These are phyloP conservation scores for Cucurbita pepo DNA, from an alignment of 306 rosid species.

Conservation along the genomic window DNA sequence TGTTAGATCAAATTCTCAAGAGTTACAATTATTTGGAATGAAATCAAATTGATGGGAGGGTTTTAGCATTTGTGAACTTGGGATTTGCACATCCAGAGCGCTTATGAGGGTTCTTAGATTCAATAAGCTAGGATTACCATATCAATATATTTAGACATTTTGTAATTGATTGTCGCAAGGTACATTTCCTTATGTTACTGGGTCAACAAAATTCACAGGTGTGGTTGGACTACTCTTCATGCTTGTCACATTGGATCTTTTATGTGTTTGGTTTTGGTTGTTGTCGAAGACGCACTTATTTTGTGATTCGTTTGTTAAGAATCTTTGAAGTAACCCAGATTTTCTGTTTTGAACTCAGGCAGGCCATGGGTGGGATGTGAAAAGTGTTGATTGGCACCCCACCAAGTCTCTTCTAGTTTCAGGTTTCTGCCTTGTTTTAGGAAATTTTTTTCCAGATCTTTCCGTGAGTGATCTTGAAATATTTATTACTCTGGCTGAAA, in stretches of 20 bases:
- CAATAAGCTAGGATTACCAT: too few relatives aligned
- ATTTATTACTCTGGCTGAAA: conserved; percentile 10
- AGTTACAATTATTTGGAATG: too few relatives aligned
- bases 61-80: too few relatives aligned
- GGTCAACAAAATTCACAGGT: neutral
- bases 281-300: neutral
- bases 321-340: conserved; percentile 27
- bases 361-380: conserved; percentile 99
- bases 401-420: conserved; percentile 86
- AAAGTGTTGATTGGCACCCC: conserved; percentile 99
- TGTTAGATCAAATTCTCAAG: too few relatives aligned
- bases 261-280: neutral
- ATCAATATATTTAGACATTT: neutral
- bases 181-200: neutral
- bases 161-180: neutral
- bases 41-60: too few relatives aligned
- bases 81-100: too few relatives aligned
- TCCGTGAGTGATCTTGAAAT: neutral
- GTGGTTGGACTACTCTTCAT: neutral
- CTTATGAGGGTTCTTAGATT: too few relatives aligned
- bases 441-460: conserved; percentile 10
- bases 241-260: neutral
- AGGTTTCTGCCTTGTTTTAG: conserved; percentile 31
- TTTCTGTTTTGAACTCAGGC: conserved; percentile 78
- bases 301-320: neutral